Evolutionary conservation across 805 yeast species (phyloP).

Genomic region (Yamadazyma nakazawae): DNA sequence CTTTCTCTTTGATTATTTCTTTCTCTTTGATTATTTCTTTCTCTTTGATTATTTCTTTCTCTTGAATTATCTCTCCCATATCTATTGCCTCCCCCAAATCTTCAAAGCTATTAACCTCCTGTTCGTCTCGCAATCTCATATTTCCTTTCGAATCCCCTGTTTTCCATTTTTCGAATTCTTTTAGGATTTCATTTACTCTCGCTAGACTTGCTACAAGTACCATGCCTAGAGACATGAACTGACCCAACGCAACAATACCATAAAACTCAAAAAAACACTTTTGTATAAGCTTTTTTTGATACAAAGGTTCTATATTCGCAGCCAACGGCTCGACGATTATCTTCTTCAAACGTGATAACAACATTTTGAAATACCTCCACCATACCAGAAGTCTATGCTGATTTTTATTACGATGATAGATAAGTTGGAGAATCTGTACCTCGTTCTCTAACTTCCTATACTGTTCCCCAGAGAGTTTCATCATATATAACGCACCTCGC

Average conservation of each 20-base stretch:
- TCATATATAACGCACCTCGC: slow-evolving; percentile 1
- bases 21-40: not conserved
- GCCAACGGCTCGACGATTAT: slow-evolving; percentile 17
- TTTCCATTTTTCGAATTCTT: not conserved
- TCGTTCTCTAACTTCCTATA: slow-evolving; percentile 38
- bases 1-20: not conserved
- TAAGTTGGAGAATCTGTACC: slow-evolving; percentile 53
- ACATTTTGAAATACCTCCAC: slow-evolving; percentile 69
- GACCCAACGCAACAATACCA: slow-evolving; percentile 66
- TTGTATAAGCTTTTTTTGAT: slow-evolving; percentile 31
- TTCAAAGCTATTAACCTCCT: slow-evolving; percentile 7
- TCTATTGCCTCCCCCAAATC: slow-evolving; percentile 14
- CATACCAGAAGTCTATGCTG: slow-evolving; percentile 72
- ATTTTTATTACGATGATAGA: slow-evolving; percentile 69
- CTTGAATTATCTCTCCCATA: not conserved
- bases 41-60: not conserved
- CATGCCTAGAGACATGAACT: slow-evolving; percentile 71
- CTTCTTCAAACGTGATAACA: slow-evolving; percentile 54
- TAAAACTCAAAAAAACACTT: slow-evolving; percentile 60
- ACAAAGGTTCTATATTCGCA: slow-evolving; percentile 1
- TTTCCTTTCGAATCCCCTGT: not conserved
- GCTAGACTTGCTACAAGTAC: slow-evolving; percentile 58
- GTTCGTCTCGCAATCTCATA: not conserved
- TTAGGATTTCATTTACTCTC: slow-evolving; percentile 4
- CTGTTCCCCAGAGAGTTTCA: slow-evolving; percentile 2